These are phyloP conservation scores for Fragaria vesca DNA, from an alignment of 306 rosid species.

Conservation along the genomic window DNA sequence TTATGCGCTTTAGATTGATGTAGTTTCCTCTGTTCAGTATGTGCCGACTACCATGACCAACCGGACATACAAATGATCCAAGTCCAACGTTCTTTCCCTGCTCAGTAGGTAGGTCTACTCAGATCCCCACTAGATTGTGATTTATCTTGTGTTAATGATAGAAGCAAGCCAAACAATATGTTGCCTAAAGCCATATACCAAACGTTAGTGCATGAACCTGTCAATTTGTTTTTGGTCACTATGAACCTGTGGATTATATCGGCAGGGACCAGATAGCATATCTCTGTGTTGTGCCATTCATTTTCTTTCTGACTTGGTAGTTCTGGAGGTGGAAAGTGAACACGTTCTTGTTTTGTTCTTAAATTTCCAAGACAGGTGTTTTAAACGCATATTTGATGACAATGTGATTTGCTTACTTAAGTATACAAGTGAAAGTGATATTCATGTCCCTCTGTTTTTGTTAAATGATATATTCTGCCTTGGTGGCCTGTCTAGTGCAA, in stretches of 20 bases:
- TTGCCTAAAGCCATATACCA: neutral
- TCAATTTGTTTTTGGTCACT: neutral
- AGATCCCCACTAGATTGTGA: neutral
- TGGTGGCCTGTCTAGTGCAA: slow-evolving; percentile 3
- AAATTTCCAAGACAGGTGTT: neutral
- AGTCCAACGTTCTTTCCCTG: neutral
- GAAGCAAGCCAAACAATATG: neutral
- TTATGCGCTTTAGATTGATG: neutral
- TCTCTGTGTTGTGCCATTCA: neutral
- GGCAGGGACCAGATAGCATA: neutral
- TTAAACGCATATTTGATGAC: neutral
- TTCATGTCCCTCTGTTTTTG: neutral
- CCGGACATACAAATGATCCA: neutral
- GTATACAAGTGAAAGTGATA: neutral
- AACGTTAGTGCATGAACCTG: slow-evolving; percentile 10
- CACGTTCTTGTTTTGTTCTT: neutral
- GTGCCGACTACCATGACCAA: neutral
- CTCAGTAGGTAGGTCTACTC: neutral
- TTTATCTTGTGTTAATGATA: neutral
- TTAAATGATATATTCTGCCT: neutral
- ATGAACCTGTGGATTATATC: neutral
- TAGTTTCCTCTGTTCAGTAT: neutral
- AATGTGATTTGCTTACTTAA: neutral
- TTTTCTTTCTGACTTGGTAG: neutral
- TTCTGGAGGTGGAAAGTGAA: neutral